Conservation (phyloP, 306 rosid genomes). For the Vigna radiata region DNA sequence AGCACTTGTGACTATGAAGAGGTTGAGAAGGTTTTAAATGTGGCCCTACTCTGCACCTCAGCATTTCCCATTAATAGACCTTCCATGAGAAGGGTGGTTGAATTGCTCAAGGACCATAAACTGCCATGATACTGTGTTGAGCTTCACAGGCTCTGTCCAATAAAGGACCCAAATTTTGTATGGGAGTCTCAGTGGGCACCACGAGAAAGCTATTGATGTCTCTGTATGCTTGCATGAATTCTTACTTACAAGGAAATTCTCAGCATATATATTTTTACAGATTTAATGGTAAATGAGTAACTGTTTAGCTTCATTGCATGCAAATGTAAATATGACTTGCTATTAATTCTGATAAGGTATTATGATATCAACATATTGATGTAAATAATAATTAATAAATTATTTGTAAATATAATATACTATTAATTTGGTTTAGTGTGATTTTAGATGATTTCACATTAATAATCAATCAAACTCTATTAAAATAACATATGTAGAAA, state of each 20-base stretch:
- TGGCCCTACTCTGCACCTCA: slow-evolving; percentile 77
- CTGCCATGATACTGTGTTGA: slow-evolving; percentile 5
- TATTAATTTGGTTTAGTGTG: too few species aligned
- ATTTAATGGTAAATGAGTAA: slow-evolving; percentile 13
- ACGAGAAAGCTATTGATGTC: slow-evolving; percentile 33
- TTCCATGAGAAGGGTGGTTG: slow-evolving; percentile 82
- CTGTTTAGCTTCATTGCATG: slow-evolving; percentile 1
- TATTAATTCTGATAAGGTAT: too few species aligned
- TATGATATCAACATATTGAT: too few species aligned
- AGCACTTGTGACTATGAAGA: slow-evolving; percentile 54
- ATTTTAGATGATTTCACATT: too few species aligned
- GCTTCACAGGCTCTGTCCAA: background rate
- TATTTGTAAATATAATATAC: too few species aligned
- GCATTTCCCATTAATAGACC: slow-evolving; percentile 74
- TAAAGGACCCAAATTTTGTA: slow-evolving; percentile 8
- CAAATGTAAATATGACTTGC: background rate
- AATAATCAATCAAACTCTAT: too few species aligned
- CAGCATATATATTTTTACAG: background rate
- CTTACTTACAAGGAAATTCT: slow-evolving; percentile 24
- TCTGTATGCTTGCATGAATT: slow-evolving; percentile 19
- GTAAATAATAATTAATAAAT: too few species aligned
- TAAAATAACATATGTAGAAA: too few species aligned
- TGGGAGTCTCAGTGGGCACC: background rate
- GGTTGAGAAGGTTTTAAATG: slow-evolving; percentile 66
- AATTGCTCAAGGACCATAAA: slow-evolving; percentile 66